Percentiles rank a stretch among this genome's conserved stretches.
phyloP scores from a whole-genome alignment of 441 rosid species.

The Geranium incanum region DNA sequence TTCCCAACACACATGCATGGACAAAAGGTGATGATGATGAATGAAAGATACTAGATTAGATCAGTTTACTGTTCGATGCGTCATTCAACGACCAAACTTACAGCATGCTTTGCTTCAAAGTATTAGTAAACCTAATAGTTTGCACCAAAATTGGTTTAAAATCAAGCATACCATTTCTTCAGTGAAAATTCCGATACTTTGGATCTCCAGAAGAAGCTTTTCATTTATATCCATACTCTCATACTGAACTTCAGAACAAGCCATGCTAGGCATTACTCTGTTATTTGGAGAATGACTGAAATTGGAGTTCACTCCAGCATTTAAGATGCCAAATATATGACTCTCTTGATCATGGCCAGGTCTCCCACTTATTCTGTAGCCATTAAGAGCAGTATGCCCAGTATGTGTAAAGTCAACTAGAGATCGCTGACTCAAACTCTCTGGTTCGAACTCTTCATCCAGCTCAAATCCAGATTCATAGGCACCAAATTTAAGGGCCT shows the following conservation, averaged over 20 bases:
- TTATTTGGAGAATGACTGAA: slow-evolving; percentile 39
- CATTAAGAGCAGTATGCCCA: slow-evolving; percentile 38
- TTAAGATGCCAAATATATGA: slow-evolving; percentile 34
- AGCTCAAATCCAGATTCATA: slow-evolving; percentile 47
- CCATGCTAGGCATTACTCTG: slow-evolving; percentile 27
- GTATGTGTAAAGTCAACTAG: slow-evolving; percentile 33
- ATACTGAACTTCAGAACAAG: slow-evolving; percentile 49
- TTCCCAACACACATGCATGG: neutral
- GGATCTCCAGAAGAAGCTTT: slow-evolving; percentile 68
- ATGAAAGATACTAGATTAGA: slow-evolving; percentile 11
- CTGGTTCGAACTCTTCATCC: slow-evolving; percentile 54
- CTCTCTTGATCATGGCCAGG: slow-evolving; percentile 44
- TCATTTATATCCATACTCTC: slow-evolving; percentile 57
- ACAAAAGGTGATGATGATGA: neutral
- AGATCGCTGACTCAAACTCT: slow-evolving; percentile 37
- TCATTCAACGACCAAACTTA: slow-evolving; percentile 10
- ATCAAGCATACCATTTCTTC: slow-evolving; percentile 52
- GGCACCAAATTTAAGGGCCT: slow-evolving; percentile 41
- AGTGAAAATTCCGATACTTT: slow-evolving; percentile 72
- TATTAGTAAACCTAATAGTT: neutral
- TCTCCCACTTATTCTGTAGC: slow-evolving; percentile 44
- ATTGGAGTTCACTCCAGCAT: slow-evolving; percentile 32
- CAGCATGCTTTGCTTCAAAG: neutral
- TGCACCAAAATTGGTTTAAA: neutral
- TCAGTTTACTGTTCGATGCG: slow-evolving; percentile 1